These are phyloP conservation scores for Salmacisia buchloeana DNA, from an alignment of 1,284 basidiomycete species.

Conservation along the genomic window DNA sequence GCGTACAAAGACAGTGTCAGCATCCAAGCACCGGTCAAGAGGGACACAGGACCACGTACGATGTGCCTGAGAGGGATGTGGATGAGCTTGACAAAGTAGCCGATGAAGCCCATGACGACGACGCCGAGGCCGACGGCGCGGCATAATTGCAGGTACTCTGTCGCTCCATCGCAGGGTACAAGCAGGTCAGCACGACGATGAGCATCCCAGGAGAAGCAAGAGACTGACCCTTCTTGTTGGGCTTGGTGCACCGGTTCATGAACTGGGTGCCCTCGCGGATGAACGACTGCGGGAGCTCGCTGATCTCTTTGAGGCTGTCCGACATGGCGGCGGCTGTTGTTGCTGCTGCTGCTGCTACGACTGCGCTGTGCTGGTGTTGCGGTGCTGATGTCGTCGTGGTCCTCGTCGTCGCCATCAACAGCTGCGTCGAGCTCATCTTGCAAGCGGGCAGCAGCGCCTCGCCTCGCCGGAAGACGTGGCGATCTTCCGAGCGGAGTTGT, in stretches of 20 bases:
- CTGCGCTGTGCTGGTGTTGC: no score
- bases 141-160: slow-evolving; percentile 50
- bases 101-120: slow-evolving; percentile 50
- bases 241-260: slow-evolving; percentile 94
- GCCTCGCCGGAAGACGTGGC: no score
- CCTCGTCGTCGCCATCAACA: no score
- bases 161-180: no score
- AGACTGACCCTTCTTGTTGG: slow-evolving; percentile 77
- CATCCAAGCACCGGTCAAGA: background rate
- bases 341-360: no score
- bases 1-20: background rate
- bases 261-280: slow-evolving; percentile 91
- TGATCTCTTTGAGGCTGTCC: slow-evolving; percentile 82
- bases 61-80: slow-evolving; percentile 51
- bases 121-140: slow-evolving; percentile 48
- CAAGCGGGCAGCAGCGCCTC: no score
- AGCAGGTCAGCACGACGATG: background rate
- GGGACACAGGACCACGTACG: slow-evolving; percentile 16
- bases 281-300: slow-evolving; percentile 87
- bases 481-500: no score
- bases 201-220: background rate
- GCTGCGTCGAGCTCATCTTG: no score
- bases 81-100: slow-evolving; percentile 51
- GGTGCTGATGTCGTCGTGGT: no score
- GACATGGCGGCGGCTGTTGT: slow-evolving; percentile 62